Base-by-base conservation (phyloP, 768 basidiomycete genomes). In the Pulveroboletus sp. region DNA sequence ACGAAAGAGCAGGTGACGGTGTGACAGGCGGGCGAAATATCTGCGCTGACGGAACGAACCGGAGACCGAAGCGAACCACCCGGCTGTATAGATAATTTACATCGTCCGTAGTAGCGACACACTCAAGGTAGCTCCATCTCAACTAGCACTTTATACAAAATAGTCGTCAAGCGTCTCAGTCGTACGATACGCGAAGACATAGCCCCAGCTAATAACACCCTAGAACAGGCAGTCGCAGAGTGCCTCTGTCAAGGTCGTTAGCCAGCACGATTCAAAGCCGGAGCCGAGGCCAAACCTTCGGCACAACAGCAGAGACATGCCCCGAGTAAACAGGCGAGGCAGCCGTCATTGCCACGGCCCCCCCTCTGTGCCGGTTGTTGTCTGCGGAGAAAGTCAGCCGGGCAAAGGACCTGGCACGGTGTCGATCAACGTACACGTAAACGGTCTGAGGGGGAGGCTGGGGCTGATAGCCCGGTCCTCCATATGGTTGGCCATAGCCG, bases 401-500 rank as follows among this genome's bases (percentile, higher is more conserved):
- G 26, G 37, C 18, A 37, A 27, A 27, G 1, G 6, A 5, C 10
- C 8, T n/a, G 31, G 37, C 33, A 14, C 5, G 17, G 8, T 31
- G n/a, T n/a, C n/a, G n/a, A n/a, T 5, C 15, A 32, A 76, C 86
- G 57, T 62, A 89, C 88, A 89, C 85, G 62, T 88, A 86, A 46
- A 91, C 82, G 0, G 84, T 82, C 65, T 91, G 88, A 15, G 89
- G 89, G n/a, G 81, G 82, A 15, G 82, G 83, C 55, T 84, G 80
- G 14, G 80, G 79, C 46, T 79, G 76, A 56, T 77, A 78, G 3
- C 63, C 66, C 11, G 50, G 60, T 9, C 63, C 63, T 7, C 60
- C 61, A 17, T 61, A 59, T 30, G 13, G 64, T 50, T 74, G 73
- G 21, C 62, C 62, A 9, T 68, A 64, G 26, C 69, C 66, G 49